Evolutionary conservation across 2,329 filamentous ascomycete genomes (phyloP).

Genomic region (Colletotrichum somersetense): DNA sequence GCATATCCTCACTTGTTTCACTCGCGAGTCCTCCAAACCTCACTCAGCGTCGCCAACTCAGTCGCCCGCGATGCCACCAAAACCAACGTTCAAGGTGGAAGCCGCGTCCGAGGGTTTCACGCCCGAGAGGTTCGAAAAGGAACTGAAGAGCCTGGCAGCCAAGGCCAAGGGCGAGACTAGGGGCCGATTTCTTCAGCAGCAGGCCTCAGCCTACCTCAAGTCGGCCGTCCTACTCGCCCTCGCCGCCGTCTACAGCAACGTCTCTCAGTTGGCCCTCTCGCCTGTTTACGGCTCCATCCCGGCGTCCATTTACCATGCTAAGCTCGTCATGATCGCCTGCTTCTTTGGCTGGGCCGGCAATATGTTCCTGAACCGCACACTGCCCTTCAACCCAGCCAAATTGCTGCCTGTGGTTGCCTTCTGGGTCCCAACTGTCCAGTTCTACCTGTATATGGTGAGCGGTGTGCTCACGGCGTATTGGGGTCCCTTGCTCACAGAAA

Average conservation of each 20-base stretch:
- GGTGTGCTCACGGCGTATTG: constrained; percentile 73
- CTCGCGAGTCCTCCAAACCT: not conserved
- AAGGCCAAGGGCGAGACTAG: constrained; percentile 56
- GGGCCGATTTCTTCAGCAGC: constrained; percentile 47
- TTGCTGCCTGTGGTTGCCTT: constrained; percentile 80
- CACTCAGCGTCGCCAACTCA: not conserved
- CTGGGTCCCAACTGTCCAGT: constrained; percentile 81
- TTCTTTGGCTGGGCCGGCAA: constrained; percentile 81
- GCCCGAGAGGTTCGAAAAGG: constrained; percentile 66
- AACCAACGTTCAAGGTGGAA: constrained; percentile 26
- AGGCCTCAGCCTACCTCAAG: constrained; percentile 55
- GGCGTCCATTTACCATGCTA: constrained; percentile 77
- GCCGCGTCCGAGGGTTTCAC: constrained; percentile 54
- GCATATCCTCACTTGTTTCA: not conserved
- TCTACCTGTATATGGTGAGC: constrained; percentile 77
- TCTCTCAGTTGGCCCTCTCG: constrained; percentile 81
- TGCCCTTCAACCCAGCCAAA: constrained; percentile 62
- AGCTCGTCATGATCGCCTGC: constrained; percentile 73
- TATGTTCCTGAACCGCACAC: constrained; percentile 62
- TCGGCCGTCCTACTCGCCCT: constrained; percentile 63
- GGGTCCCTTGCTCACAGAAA: constrained; percentile 83
- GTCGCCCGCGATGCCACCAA: constrained; percentile 33
- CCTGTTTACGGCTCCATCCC: constrained; percentile 92
- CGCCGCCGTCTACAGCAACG: constrained; percentile 74
- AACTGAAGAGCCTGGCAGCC: constrained; percentile 64